Base-by-base conservation (phyloP, 352 stramenopile species). In the Plasmopara halstedii region DNA sequence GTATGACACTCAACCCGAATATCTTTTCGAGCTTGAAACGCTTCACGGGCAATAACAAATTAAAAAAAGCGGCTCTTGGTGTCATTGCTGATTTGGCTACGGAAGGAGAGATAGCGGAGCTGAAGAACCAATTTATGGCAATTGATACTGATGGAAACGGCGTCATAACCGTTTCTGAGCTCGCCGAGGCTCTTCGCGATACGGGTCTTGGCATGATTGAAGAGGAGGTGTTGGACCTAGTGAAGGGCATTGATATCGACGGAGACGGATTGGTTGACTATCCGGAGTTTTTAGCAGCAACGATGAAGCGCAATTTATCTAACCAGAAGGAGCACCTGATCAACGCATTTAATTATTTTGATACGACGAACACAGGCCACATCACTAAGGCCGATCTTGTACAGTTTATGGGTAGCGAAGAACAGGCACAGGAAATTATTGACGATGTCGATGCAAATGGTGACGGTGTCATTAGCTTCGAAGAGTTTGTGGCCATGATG, bases 401-500 rank as follows among this genome's bases (percentile, higher is more conserved):
- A 25, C 75, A 86, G 49, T 93, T 97, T 49, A 96, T 97, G 78
- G 85, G 89, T 39, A 94, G 80, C 53, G 82, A 95, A 48, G 79
- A 91, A 46, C 88, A 97, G 44, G 90, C 88, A 31, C 73, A 89
- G 39, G 88, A 97, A 40, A 73, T 97, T 29, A 96, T 97, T 42
- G 50, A 89, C 29, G 85, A 95, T n/a, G 72, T 97, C 25, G 88
- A 97, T 57, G 65, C 61, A 26, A 88, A 97, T 53, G 75, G 86
- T 33, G 90, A 97, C 57, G 88, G 87, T 9, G 59, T 85, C 36
- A 96, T 97, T 58, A 94, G 70, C 58, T 97, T 96, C 51, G 73
- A 95, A 19, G 90, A 98, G 57, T 98, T 97, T 55, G 68, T 91
- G 38, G 58, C 57, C 20, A 94, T 95, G 81, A 95, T 95, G 84